Base-by-base conservation (phyloP, 169 alveolate genomes). In the Cryptosporidium felis region DNA sequence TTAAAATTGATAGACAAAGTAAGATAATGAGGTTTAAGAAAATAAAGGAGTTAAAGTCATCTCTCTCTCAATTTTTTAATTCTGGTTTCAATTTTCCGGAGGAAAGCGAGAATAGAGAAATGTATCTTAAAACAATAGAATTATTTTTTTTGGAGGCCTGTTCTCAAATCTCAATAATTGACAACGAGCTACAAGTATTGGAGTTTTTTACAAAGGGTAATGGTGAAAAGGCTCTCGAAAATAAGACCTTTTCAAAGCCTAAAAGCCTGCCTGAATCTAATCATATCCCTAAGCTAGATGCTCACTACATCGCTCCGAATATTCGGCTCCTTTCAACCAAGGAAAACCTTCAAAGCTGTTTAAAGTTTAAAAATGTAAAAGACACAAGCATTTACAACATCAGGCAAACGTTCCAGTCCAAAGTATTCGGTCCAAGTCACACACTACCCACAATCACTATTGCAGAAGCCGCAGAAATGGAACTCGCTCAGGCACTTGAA, bases 381-480 rank as follows among this genome's bases (percentile, higher is more conserved):
- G 6, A 12, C 23, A 26, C 30, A 12, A 30, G 12, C 8, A 12
- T 23, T 30, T 16, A 28, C 26, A 56, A 56, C 16, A 2, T n/a
- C 8, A 74, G 66, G 21, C 74, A 74, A 23, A 9, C 14, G n/a
- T 74, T 36, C 28, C 30, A 56, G 6, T 53, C 85, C 3, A 74
- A 36, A 41, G 85, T 74, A 2, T 53, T 74, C 34, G 85, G 85
- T 0, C 66, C 85, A 34, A 74, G 85, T 36, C 85, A 74, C 42
- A 49, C 53, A 26, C 67, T 74, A n/a, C 85, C 85, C 32, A 74
- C 85, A 49, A 74, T 74, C 28, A 38, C 74, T 38, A 74, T 74
- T 6, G 65, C 65, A 26, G 85, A 74, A 32, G 85, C 85, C 6
- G 85, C 85, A 4, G 85, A 74, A 38, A 74, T 74, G 60, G 85